Evolutionary conservation across 768 basidiomycete genomes (phyloP), one percentile per base, ranked within the genome.

Genomic region (Dacryopinax spathularia): DNA sequence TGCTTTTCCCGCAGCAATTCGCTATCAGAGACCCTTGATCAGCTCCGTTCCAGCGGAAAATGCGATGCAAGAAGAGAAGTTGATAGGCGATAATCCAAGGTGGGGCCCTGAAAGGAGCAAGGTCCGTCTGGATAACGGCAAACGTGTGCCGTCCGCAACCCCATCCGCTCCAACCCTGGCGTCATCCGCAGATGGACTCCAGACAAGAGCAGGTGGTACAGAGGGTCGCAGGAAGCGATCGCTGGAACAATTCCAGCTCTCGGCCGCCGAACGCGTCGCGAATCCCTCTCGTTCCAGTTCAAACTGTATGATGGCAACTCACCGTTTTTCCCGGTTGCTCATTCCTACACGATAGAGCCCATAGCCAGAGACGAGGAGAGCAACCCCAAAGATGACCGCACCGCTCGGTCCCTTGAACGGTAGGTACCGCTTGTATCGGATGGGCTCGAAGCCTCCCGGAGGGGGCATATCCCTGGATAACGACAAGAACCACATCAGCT

Each of bases 381-480:
- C 88, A n/a, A 84, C 88, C 62, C 84, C 87, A 67, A 97, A 88
- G 70, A 97, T 84, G 67, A 82, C 86, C 63, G 86, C 78, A 25
- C 91, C 92, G 34, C 90, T 84, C 62, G 91, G 91, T 1, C 91
- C 91, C 64, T 88, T 84, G 72, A 91, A 78, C 48, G 95, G 93
- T 56, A 98, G 83, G 75, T 94, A 95, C 68, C 95, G 88, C 75
- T 92, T 94, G 82, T 97, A 99, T 75, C 87, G 87, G 77, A 99
- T 77, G 31, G 87, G 77, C 72, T 90, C 92, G 76, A 95, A 99
- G 1, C 95, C 95, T 66, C 92, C 93, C 44, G 84, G 69, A 39
- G 95, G 95, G 69, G 95, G 95, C 85, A 99, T 88, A 72, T 99
- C 95, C 76, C 94, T 96, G 76, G 31, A 33, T 29, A 62, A 56